A percentile compares a stretch with the other conserved stretches of the same genome.
These are phyloP conservation scores for Penicillium dipodomyicola DNA, from an alignment of 495 filamentous ascomycete species.

Conservation along the genomic window DNA sequence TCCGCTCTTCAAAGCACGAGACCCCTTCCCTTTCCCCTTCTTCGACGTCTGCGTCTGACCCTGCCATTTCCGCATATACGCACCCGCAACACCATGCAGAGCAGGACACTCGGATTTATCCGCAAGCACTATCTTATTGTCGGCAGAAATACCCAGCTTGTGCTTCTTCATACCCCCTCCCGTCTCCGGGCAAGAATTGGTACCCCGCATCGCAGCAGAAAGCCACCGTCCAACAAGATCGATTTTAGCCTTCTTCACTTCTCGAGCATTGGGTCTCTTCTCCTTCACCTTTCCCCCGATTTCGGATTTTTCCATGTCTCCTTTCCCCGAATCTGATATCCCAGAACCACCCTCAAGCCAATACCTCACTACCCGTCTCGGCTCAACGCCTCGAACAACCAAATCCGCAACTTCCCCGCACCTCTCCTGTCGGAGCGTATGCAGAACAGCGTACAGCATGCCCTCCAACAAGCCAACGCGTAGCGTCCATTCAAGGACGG, in stretches of 20 bases:
- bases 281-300: conserved; percentile 25
- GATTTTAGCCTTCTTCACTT: conserved; percentile 64
- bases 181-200: neutral
- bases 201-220: conserved; percentile 3
- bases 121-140: conserved; percentile 24
- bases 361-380: conserved; percentile 41
- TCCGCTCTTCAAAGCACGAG: neutral
- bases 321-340: neutral
- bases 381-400: conserved; percentile 37
- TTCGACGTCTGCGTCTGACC: conserved; percentile 24
- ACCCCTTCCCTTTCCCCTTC: conserved; percentile 17
- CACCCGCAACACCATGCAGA: conserved; percentile 38
- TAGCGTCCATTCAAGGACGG: conserved; percentile 85
- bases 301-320: conserved; percentile 9
- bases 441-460: conserved; percentile 79
- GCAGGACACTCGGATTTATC: conserved; percentile 33
- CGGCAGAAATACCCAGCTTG: neutral
- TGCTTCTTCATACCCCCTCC: neutral
- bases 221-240: conserved; percentile 60
- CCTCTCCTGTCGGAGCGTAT: conserved; percentile 49
- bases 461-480: conserved; percentile 87
- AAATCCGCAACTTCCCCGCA: conserved; percentile 20
- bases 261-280: conserved; percentile 25
- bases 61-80: conserved; percentile 49
- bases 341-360: conserved; percentile 28